phyloP scores from a whole-genome alignment of 2,329 filamentous ascomycete genomes.

The Pezizomycotina sp. region DNA sequence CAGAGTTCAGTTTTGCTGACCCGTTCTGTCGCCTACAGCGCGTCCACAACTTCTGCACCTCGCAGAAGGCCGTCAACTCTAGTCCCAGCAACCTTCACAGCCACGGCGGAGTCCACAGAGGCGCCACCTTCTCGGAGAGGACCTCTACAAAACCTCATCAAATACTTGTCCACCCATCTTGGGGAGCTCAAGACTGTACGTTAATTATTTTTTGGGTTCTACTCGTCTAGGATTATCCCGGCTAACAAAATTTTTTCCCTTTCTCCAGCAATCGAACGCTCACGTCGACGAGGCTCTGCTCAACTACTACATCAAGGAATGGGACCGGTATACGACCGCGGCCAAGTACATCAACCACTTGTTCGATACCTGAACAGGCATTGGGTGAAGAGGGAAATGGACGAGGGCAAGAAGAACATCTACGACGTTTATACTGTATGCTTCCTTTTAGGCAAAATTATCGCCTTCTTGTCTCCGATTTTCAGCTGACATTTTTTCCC shows the following conservation, averaged over 20 bases:
- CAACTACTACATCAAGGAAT: constrained; percentile 88
- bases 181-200: constrained; percentile 31
- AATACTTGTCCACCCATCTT: constrained; percentile 68
- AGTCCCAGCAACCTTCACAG: constrained; percentile 31
- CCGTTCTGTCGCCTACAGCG: constrained; percentile 33
- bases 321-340: constrained; percentile 85
- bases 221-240: neutral
- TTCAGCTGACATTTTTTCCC: too few species aligned
- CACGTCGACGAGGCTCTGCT: constrained; percentile 84
- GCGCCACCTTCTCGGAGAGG: constrained; percentile 91
- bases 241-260: constrained; percentile 3
- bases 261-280: constrained; percentile 55
- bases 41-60: constrained; percentile 99
- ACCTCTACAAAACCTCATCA: constrained; percentile 84
- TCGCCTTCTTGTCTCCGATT: neutral
- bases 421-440: constrained; percentile 80
- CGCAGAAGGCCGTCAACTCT: constrained; percentile 73
- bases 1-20: constrained; percentile 29
- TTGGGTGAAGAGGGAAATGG: constrained; percentile 98
- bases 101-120: constrained; percentile 46
- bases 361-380: constrained; percentile 93
- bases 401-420: constrained; percentile 95
- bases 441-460: neutral
- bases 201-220: neutral
- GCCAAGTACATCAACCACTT: constrained; percentile 96